Evolutionary conservation across 192 early-diverging fungal genomes (phyloP), one percentile per base, ranked within the genome.

Genomic region (Obelidium mucronatum): DNA sequence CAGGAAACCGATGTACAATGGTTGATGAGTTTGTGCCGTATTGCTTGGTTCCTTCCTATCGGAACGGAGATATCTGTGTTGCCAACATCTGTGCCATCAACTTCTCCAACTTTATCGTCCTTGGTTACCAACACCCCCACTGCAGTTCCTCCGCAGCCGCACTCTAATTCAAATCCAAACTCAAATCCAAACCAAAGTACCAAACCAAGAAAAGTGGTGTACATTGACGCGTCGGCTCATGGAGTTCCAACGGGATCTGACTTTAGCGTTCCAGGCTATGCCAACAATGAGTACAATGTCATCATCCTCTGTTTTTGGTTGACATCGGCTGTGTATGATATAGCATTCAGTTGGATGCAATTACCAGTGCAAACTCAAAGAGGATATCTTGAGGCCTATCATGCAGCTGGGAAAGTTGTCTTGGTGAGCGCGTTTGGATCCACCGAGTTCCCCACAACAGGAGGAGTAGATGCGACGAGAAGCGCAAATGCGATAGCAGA

Each of bases 361-460:
- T 26, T 58, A 11, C 55, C 55, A 58, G 17, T 26, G 17, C 17
- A 22, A 22, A 58, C 55, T 8, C 55, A 26, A 8, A 22, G 5
- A 58, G 8, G 5, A 5, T 58, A 58, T 26, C 8, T 58, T 31
- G 55, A 58, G 8, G 55, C 69, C 13, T 70, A 71, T 37, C 80
- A 81, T 63, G 73, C 73, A 28, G 35, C 79, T 31, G 78, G 78
- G 19, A 79, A 79, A 53, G 58, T 62, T 35, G 42, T 81, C 19
- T 40, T 81, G 28, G 70, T 81, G 39, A 76, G 62, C 64, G 80
- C 80, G 34, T 81, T 76, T 67, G 80, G 80, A 65, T 64, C 65
- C 26, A 70, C 78, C 42, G 78, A 80, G 54, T 55, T 37, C 42
- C 80, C 80, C 5, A 80, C 78, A 28, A 37, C 35, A 2, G 68